These are phyloP conservation scores for Serendipita indica DNA, from an alignment of 768 basidiomycete genomes.

Conservation along the genomic window DNA sequence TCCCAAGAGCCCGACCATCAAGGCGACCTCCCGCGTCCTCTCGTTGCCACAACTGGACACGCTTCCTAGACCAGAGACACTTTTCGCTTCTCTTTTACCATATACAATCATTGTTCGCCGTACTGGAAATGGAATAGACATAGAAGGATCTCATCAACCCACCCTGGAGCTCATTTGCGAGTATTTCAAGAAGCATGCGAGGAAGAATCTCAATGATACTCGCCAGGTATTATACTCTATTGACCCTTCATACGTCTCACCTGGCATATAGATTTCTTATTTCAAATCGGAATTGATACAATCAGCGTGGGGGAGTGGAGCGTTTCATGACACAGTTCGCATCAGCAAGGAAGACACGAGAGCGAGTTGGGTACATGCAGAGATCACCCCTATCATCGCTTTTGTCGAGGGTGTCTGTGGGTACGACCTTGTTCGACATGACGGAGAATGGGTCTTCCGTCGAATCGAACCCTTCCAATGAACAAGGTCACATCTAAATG, in stretches of 20 bases:
- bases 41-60: not conserved
- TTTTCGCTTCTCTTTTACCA: not conserved
- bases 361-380: not conserved
- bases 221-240: not conserved
- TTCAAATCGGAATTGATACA: not conserved
- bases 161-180: not conserved
- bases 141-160: slow-evolving; percentile 2
- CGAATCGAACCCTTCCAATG: slow-evolving; percentile 1
- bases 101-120: slow-evolving; percentile 1
- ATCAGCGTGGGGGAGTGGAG: not conserved
- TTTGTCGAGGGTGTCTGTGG: slow-evolving; percentile 8
- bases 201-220: slow-evolving; percentile 5
- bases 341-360: not conserved
- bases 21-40: not conserved
- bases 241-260: not conserved
- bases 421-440: not conserved
- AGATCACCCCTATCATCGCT: slow-evolving; percentile 5
- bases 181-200: not conserved
- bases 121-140: not conserved
- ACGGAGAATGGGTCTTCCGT: not conserved
- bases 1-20: not conserved
- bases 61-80: not conserved
- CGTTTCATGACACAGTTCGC: not conserved
- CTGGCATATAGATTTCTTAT: not conserved
- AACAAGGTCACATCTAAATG: slow-evolving; percentile 24